These are phyloP conservation scores for Colletotrichum graminicola DNA, from an alignment of 2,329 filamentous ascomycete species.

Conservation along the genomic window DNA sequence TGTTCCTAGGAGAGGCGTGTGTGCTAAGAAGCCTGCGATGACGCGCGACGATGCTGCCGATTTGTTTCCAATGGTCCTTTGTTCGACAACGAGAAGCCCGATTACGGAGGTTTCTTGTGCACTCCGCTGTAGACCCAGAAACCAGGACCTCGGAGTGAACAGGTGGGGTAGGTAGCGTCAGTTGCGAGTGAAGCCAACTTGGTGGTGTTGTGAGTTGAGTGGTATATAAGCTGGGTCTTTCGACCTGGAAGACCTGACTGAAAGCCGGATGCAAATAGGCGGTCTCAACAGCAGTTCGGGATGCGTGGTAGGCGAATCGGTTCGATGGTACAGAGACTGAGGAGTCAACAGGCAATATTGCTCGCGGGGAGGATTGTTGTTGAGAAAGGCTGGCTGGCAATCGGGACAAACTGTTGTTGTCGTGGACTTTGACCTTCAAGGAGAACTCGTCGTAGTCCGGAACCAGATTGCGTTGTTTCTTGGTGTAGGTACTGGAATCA, in stretches of 20 bases:
- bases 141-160: conserved; percentile 92
- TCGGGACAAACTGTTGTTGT: conserved; percentile 13
- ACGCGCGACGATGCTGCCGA: conserved; percentile 1
- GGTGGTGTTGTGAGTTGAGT: conserved; percentile 69
- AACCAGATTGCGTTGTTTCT: conserved; percentile 9
- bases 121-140: conserved; percentile 96
- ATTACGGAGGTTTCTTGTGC: conserved; percentile 98
- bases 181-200: conserved; percentile 92
- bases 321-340: background rate
- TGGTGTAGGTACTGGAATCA: background rate
- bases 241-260: conserved; percentile 28
- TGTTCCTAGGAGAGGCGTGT: conserved; percentile 7
- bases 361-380: background rate
- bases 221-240: conserved; percentile 38
- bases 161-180: conserved; percentile 78
- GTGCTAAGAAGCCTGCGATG: conserved; percentile 19
- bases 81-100: conserved; percentile 56
- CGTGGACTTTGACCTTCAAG: conserved; percentile 12
- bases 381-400: background rate
- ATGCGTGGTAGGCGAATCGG: no score
- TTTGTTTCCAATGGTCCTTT: background rate
- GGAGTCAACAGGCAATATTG: background rate
- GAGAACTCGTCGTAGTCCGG: conserved; percentile 16
- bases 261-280: background rate
- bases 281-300: background rate